A percentile compares a stretch with the other conserved stretches of the same genome.
phyloP scores from a whole-genome alignment of 345 rosid genomes.

The Citropsis articulata region DNA sequence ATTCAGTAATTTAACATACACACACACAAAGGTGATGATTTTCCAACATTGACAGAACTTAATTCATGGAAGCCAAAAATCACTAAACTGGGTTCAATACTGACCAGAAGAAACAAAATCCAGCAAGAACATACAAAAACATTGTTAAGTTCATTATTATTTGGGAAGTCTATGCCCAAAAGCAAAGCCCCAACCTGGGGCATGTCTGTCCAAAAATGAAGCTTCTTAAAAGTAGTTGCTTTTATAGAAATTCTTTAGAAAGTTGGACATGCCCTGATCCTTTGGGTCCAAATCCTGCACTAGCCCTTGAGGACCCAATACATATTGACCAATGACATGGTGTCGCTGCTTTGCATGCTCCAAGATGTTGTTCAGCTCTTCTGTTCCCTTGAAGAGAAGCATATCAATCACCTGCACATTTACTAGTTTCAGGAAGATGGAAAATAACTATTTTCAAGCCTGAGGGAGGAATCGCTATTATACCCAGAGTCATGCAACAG shows the following conservation, averaged over 20 bases:
- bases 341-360: constrained; percentile 99
- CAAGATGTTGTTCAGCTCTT: constrained; percentile 72
- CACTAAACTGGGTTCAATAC: constrained; percentile 2
- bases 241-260: constrained; percentile 83
- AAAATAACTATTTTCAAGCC: neutral
- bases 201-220: neutral
- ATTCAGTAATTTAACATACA: too few species aligned
- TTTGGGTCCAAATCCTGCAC: constrained; percentile 63
- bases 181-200: neutral
- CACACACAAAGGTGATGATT: neutral
- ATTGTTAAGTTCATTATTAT: constrained; percentile 27
- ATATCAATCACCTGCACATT: constrained; percentile 83
- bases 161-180: constrained; percentile 13
- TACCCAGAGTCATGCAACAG: neutral
- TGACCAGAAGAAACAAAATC: constrained; percentile 6
- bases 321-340: constrained; percentile 90
- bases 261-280: constrained; percentile 69
- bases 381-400: constrained; percentile 91
- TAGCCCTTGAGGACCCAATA: constrained; percentile 62
- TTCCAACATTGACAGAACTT: neutral
- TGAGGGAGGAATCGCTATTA: neutral
- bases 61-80: constrained; percentile 4
- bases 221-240: constrained; percentile 71
- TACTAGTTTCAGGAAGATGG: constrained; percentile 15
- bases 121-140: constrained; percentile 4